Conservation (phyloP, 306 rosid species). For the Senna siamea region DNA sequence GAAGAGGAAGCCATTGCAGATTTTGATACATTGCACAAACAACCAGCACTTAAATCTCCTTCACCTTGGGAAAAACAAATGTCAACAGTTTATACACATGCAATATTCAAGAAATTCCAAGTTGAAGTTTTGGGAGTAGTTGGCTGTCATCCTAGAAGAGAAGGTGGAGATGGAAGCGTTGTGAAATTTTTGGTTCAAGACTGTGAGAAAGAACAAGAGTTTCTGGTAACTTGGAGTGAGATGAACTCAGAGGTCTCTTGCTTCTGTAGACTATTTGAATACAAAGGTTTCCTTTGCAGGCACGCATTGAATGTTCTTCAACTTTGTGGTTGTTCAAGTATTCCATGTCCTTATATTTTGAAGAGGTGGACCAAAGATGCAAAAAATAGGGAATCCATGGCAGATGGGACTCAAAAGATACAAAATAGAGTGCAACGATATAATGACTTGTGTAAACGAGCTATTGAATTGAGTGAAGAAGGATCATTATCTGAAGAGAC, state of each 20-base stretch:
- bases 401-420: slow-evolving; percentile 56
- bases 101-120: slow-evolving; percentile 90
- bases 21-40: slow-evolving; percentile 92
- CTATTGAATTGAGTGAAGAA: slow-evolving; percentile 90
- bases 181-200: slow-evolving; percentile 75
- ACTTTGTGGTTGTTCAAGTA: slow-evolving; percentile 78
- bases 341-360: slow-evolving; percentile 75
- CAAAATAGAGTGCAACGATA: slow-evolving; percentile 77
- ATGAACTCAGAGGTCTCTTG: slow-evolving; percentile 77
- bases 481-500: slow-evolving; percentile 83
- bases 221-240: slow-evolving; percentile 72
- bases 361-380: slow-evolving; percentile 95
- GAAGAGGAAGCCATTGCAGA: slow-evolving; percentile 92
- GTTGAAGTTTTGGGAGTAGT: slow-evolving; percentile 90
- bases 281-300: slow-evolving; percentile 91
- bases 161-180: slow-evolving; percentile 63
- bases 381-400: slow-evolving; percentile 54
- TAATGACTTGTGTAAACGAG: slow-evolving; percentile 79
- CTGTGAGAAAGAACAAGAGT: slow-evolving; percentile 78
- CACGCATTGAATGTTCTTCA: slow-evolving; percentile 88
- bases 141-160: slow-evolving; percentile 84
- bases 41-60: slow-evolving; percentile 93
- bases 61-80: slow-evolving; percentile 97
- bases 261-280: slow-evolving; percentile 82
- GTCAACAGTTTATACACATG: slow-evolving; percentile 86